phyloP scores from a whole-genome alignment of 768 basidiomycete species.

The Termitomyces sp. region DNA sequence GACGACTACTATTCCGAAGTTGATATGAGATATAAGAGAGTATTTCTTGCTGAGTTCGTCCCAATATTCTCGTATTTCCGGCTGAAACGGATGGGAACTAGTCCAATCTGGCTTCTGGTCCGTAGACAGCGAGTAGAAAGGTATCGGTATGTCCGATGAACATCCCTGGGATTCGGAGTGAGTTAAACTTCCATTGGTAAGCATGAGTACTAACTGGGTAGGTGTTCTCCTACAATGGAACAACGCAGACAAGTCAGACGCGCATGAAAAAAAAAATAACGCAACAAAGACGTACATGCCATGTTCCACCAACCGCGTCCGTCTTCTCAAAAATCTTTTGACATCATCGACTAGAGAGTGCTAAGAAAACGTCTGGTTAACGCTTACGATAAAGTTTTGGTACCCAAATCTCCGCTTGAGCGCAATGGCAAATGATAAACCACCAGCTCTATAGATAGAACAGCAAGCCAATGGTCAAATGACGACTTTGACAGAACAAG shows the following conservation, averaged over 20 bases:
- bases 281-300: constrained; percentile 39
- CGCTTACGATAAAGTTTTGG: constrained; percentile 39
- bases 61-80: constrained; percentile 42
- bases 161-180: constrained; percentile 31
- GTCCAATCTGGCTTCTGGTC: constrained; percentile 43
- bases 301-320: constrained; percentile 47
- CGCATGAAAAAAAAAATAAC: not conserved
- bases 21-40: constrained; percentile 36
- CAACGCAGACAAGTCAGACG: not conserved
- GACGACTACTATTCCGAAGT: constrained; percentile 43
- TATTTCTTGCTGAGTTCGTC: constrained; percentile 37
- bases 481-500: not conserved
- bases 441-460: constrained; percentile 33
- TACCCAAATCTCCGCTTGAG: constrained; percentile 37
- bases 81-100: constrained; percentile 36
- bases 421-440: constrained; percentile 41
- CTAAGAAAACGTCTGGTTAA: not conserved
- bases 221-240: constrained; percentile 30
- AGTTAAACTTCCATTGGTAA: not conserved
- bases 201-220: constrained; percentile 27
- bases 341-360: not conserved
- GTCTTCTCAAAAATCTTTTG: constrained; percentile 47
- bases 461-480: not conserved
- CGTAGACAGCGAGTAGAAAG: constrained; percentile 40
- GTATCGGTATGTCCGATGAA: constrained; percentile 36